Conservation (phyloP, 2,329 filamentous ascomycete species). For the Ophiostoma australiae region DNA sequence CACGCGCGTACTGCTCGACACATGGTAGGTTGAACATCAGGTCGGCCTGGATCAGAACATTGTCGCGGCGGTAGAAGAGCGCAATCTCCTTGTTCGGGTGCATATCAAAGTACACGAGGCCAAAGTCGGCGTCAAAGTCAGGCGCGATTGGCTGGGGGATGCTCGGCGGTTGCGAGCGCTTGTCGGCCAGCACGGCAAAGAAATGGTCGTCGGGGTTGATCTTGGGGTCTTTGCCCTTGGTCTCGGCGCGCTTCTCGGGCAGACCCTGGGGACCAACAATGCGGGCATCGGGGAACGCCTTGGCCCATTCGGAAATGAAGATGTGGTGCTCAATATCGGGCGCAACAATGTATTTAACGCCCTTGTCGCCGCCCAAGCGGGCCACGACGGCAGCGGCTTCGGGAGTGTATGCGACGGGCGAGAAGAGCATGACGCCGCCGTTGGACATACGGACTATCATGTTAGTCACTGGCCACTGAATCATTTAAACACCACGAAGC, state of each 20-base stretch:
- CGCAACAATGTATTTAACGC: slow-evolving; percentile 78
- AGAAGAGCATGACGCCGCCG: slow-evolving; percentile 82
- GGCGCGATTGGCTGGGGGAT: slow-evolving; percentile 52
- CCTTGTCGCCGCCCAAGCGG: slow-evolving; percentile 53
- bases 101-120: slow-evolving; percentile 74
- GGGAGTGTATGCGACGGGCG: slow-evolving; percentile 74
- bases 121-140: slow-evolving; percentile 84
- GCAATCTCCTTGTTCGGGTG: slow-evolving; percentile 84
- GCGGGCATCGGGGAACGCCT: slow-evolving; percentile 70
- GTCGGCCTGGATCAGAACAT: slow-evolving; percentile 81
- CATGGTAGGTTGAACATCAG: slow-evolving; percentile 87
- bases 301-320: slow-evolving; percentile 79
- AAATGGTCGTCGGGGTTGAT: slow-evolving; percentile 53
- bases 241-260: slow-evolving; percentile 65
- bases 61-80: slow-evolving; percentile 74
- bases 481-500: not conserved
- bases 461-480: not conserved
- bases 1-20: slow-evolving; percentile 72
- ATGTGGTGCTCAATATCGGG: slow-evolving; percentile 94
- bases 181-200: slow-evolving; percentile 59
- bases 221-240: slow-evolving; percentile 51
- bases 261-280: slow-evolving; percentile 80
- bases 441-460: slow-evolving; percentile 63
- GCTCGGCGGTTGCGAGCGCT: slow-evolving; percentile 44
- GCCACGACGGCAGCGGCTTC: slow-evolving; percentile 61